phyloP scores from a whole-genome alignment of 129 eudicot species.

The Centella asiatica region DNA sequence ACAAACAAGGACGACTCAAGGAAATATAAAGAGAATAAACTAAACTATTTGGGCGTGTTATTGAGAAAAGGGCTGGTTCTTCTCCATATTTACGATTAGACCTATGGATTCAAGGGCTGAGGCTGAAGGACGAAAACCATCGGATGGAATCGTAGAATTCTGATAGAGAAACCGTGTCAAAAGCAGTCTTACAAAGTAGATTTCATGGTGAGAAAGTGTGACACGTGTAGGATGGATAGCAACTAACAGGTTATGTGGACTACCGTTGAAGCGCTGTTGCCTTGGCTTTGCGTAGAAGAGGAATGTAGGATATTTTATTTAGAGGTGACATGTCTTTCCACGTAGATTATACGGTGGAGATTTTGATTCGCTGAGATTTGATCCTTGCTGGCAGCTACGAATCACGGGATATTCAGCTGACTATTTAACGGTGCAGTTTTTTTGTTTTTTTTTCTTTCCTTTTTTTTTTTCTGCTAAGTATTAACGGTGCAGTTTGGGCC shows the following conservation, averaged over 20 bases:
- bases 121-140: background rate
- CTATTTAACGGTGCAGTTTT: no score
- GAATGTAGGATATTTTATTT: no score
- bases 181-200: slow-evolving; percentile 5
- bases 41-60: slow-evolving; percentile 16
- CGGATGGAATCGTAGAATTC: background rate
- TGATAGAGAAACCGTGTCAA: background rate
- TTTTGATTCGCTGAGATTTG: background rate
- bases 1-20: slow-evolving; percentile 3
- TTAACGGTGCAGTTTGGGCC: no score
- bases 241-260: no score
- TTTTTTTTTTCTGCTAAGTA: no score
- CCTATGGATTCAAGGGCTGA: background rate
- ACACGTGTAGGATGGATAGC: background rate
- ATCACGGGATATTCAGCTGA: background rate
- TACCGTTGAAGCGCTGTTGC: no score
- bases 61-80: slow-evolving; percentile 17
- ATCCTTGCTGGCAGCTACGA: background rate
- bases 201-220: slow-evolving; percentile 13
- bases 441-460: no score
- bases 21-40: slow-evolving; percentile 21
- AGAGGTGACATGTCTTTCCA: background rate
- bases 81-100: slow-evolving; percentile 16
- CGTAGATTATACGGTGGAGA: background rate
- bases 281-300: no score